A percentile compares a stretch with the other conserved stretches of the same genome.
phyloP scores from a whole-genome alignment of 306 rosid species.

The Dryas octopetala region DNA sequence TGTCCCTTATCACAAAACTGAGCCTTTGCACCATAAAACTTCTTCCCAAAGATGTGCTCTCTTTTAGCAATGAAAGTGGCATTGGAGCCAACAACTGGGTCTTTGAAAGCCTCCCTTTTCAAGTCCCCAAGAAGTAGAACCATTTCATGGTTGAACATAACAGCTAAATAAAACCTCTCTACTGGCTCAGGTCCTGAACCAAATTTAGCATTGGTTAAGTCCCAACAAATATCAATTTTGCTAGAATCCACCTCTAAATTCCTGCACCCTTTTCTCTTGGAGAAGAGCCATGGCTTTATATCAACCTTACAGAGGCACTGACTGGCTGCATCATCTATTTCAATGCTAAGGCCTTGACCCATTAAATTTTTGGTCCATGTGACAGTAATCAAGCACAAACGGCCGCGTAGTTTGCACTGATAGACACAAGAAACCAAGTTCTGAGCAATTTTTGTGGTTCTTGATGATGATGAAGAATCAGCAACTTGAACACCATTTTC shows the following conservation, averaged over 20 bases:
- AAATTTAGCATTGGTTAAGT: slow-evolving; percentile 69
- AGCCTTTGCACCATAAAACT: slow-evolving; percentile 59
- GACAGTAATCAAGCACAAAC: slow-evolving; percentile 62
- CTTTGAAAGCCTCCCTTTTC: slow-evolving; percentile 54
- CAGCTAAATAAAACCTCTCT: slow-evolving; percentile 64
- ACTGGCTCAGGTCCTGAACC: slow-evolving; percentile 79
- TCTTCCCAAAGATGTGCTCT: slow-evolving; percentile 79
- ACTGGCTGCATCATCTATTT: slow-evolving; percentile 53
- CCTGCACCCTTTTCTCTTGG: slow-evolving; percentile 74
- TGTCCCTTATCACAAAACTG: slow-evolving; percentile 69
- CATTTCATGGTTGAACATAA: slow-evolving; percentile 52
- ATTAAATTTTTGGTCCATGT: slow-evolving; percentile 82
- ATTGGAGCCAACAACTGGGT: slow-evolving; percentile 32
- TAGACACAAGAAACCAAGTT: slow-evolving; percentile 78
- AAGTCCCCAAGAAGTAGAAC: slow-evolving; percentile 70
- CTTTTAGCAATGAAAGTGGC: slow-evolving; percentile 63
- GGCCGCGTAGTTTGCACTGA: slow-evolving; percentile 51
- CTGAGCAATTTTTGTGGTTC: slow-evolving; percentile 54
- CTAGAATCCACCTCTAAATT: slow-evolving; percentile 59
- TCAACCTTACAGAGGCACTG: slow-evolving; percentile 71
- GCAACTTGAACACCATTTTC: slow-evolving; percentile 86
- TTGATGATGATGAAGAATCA: slow-evolving; percentile 60
- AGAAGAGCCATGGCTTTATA: slow-evolving; percentile 88
- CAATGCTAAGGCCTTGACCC: slow-evolving; percentile 84
- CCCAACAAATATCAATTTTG: slow-evolving; percentile 69